These are phyloP conservation scores for Ochromonas danica DNA, from an alignment of 108 stramenopile species.

Conservation along the genomic window DNA sequence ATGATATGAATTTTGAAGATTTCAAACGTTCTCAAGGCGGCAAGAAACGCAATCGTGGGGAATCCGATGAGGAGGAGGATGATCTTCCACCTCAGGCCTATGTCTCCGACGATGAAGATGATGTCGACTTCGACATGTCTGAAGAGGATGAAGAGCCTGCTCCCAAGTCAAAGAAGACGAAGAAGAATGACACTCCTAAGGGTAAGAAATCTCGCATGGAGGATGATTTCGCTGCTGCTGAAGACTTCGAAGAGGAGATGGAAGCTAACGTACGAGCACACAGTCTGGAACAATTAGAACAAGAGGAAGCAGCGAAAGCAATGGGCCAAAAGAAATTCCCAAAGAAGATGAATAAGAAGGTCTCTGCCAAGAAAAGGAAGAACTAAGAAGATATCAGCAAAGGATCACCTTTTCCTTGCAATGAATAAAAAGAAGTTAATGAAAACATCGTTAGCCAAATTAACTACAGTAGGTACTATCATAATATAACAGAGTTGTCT, in stretches of 20 bases:
- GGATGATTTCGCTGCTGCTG: constrained; percentile 28
- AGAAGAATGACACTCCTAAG: constrained; percentile 34
- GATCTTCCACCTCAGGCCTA: too few species aligned
- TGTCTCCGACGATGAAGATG: constrained; percentile 37
- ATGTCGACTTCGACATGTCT: constrained; percentile 12
- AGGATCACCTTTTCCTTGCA: too few species aligned
- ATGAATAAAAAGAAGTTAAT: too few species aligned
- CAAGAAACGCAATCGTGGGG: not conserved
- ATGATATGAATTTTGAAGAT: not conserved
- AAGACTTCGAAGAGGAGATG: constrained; percentile 17
- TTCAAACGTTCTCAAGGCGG: not conserved
- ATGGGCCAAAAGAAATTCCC: too few species aligned
- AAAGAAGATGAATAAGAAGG: too few species aligned
- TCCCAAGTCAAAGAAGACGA: constrained; percentile 33
- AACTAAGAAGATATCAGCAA: too few species aligned
- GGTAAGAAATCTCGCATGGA: not conserved
- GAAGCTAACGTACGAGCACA: not conserved
- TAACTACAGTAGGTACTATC: too few species aligned
- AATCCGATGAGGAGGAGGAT: not conserved
- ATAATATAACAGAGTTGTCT: too few species aligned
- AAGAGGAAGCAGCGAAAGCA: not conserved
- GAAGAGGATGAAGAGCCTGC: constrained; percentile 23
- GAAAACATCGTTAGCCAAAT: too few species aligned
- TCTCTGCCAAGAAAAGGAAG: too few species aligned
- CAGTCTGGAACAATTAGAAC: too few species aligned